A percentile compares a stretch with the other conserved stretches of the same genome.
phyloP scores from a whole-genome alignment of 768 basidiomycete species.

The Coprinellus aureogranulatus region DNA sequence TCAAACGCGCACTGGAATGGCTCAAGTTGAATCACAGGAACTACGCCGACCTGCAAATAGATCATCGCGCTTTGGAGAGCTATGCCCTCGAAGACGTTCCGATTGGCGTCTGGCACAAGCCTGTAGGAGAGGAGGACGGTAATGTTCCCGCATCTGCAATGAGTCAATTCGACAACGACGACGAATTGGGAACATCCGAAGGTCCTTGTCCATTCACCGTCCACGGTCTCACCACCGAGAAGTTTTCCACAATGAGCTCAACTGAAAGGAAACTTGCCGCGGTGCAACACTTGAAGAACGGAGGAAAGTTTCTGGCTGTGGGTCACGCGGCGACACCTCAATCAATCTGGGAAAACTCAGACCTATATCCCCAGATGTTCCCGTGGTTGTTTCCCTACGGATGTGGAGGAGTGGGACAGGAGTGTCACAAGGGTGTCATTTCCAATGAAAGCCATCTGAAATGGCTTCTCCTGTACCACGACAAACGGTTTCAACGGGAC shows the following conservation, averaged over 20 bases:
- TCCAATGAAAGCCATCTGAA: constrained; percentile 17
- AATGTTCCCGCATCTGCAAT: constrained; percentile 21
- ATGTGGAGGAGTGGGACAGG: constrained; percentile 22
- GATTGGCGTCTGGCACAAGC: constrained; percentile 16
- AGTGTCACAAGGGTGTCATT: not conserved
- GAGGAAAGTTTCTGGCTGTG: constrained; percentile 24
- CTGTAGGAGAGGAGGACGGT: constrained; percentile 11
- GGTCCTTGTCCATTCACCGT: constrained; percentile 37
- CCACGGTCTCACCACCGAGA: constrained; percentile 31
- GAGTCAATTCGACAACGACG: constrained; percentile 23
- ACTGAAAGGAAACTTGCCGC: constrained; percentile 21
- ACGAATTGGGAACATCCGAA: constrained; percentile 23
- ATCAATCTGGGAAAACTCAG: constrained; percentile 35
- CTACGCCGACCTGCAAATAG: constrained; percentile 31
- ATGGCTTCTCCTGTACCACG: constrained; percentile 29
- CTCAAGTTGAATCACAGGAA: constrained; percentile 32
- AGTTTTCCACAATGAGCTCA: constrained; percentile 17
- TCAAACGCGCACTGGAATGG: constrained; percentile 30
- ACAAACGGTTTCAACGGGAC: constrained; percentile 34
- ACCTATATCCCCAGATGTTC: constrained; percentile 22
- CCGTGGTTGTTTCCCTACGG: constrained; percentile 40
- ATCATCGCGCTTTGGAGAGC: constrained; percentile 19
- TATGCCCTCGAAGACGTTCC: constrained; percentile 24
- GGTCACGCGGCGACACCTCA: constrained; percentile 23
- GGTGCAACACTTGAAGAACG: constrained; percentile 22